Conservation (phyloP, 257 asterid genomes). For the Ligustrum vulgare region DNA sequence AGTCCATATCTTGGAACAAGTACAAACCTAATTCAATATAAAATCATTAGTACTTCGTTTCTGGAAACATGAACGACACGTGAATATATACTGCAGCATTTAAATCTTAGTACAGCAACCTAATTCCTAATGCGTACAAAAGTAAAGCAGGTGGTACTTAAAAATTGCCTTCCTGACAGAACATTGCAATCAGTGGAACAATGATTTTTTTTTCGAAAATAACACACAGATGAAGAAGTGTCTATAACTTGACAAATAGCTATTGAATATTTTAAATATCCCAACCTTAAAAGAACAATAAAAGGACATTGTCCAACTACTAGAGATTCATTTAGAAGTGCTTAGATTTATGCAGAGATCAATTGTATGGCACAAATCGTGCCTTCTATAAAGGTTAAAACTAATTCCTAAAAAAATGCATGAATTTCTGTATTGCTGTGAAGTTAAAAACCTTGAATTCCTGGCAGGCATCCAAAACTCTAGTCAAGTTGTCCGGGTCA, state of each 20-base stretch:
- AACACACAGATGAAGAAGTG: neutral
- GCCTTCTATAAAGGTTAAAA: neutral
- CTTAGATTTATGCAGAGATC: neutral
- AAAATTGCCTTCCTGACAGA: neutral
- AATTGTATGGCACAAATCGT: neutral
- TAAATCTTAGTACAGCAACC: neutral
- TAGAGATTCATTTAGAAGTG: neutral
- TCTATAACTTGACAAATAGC: neutral
- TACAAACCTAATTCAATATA: neutral
- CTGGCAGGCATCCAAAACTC: slow-evolving; percentile 78
- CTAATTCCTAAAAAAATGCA: neutral
- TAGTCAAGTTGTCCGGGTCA: slow-evolving; percentile 57
- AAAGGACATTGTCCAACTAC: neutral
- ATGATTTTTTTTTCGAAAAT: neutral
- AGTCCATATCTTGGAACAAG: neutral
- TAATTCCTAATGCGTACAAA: neutral
- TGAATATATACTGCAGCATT: neutral
- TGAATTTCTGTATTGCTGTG: neutral
- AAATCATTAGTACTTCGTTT: neutral
- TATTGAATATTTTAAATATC: neutral
- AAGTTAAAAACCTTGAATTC: slow-evolving; percentile 69
- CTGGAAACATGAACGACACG: neutral
- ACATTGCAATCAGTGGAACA: neutral
- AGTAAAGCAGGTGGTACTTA: neutral
- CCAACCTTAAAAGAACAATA: neutral